Conservation (phyloP, 2,329 filamentous ascomycete species). For the Chaetoscypha palmicola region DNA sequence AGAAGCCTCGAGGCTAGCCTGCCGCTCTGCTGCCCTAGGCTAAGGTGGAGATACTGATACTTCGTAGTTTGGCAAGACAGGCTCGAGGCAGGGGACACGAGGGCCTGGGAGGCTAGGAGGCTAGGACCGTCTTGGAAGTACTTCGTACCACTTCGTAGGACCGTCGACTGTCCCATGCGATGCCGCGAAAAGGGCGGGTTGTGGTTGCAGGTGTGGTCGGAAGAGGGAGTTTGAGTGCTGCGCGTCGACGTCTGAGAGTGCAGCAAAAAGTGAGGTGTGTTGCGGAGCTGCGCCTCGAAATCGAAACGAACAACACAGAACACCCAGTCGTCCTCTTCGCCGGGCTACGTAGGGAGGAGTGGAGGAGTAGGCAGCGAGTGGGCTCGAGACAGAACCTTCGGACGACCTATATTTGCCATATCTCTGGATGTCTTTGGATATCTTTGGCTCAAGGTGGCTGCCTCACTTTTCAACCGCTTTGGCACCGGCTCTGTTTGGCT, state of each 20-base stretch:
- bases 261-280: background rate
- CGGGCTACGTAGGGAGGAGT: background rate
- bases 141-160: too few species aligned
- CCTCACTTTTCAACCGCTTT: background rate
- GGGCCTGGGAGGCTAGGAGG: background rate
- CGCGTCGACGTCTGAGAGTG: background rate
- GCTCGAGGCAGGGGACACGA: background rate
- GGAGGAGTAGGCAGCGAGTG: too few species aligned
- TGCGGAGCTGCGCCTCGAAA: too few species aligned
- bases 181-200: background rate
- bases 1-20: too few species aligned
- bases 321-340: background rate
- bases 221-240: background rate
- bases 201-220: background rate
- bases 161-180: too few species aligned
- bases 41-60: conserved; percentile 4
- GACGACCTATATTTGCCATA: too few species aligned
- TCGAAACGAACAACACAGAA: background rate
- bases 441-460: background rate
- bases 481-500: background rate
- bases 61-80: background rate
- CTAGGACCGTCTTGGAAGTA: too few species aligned
- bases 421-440: background rate
- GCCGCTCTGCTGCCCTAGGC: too few species aligned
- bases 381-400: too few species aligned